Base-by-base conservation (phyloP, 2,329 filamentous ascomycete genomes). In the Fusarium sublunatum region DNA sequence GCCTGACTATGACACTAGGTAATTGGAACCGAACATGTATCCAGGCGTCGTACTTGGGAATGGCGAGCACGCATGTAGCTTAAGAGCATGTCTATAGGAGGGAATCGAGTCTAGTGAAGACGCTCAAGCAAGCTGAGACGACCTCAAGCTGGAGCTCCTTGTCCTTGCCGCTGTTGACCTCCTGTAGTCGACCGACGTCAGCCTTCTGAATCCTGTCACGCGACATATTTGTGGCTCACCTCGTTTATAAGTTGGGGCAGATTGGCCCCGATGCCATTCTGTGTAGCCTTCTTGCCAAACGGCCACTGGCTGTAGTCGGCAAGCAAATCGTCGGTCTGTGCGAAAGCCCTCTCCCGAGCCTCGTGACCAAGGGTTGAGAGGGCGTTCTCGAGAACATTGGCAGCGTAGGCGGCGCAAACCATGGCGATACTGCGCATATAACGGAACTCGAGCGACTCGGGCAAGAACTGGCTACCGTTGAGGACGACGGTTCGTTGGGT, bases 291-390 rank as follows among this genome's bases (percentile, higher is more conserved):
- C 79, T 89, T 90, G 49, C 89, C 93, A 80, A 99, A 99, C 1
- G 95, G 95, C 90, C 91, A 99, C 81, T 98, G 95, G 72, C 92
- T 96, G 79, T 97, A 99, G 75, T 98, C 94, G 38, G 92, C 92
- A 56, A 99, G 82, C 65, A 99, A 81, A 79, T 98, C 95, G 76
- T 99, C 95, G 15, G 97, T 96, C 81, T 98, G 94, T 36, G 93
- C 92, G 77, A 98, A 99, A 5, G 95, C 94, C 68, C 94, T 85
- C 79, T 99, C 95, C 69, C 95, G 85, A 53, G 94, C 89, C 81
- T 99, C 95, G 75, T 98, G 95, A 68, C 93, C 92, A 64, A 99
- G 86, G 12, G 91, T 96, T 53, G 91, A 92, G 71, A 99, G 82
- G n/a, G 94, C 95, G 74, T 99, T 99, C 81, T 99, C 95, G 56